These are phyloP conservation scores for Penicillium pancosmium DNA, from an alignment of 495 filamentous ascomycete species.

Conservation along the genomic window DNA sequence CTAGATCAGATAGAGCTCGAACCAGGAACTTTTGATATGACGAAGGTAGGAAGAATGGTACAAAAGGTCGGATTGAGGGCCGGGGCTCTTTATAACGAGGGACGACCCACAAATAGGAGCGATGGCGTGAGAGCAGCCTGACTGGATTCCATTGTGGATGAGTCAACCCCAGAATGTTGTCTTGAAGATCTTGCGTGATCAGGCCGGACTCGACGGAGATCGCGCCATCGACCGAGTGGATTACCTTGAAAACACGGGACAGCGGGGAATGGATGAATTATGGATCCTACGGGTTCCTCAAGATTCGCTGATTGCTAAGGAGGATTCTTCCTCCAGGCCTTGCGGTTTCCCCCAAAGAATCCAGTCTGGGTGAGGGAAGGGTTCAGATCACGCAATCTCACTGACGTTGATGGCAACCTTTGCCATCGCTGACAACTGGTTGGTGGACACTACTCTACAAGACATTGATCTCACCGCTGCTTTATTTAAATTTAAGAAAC, in stretches of 20 bases:
- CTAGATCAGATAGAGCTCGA: neutral
- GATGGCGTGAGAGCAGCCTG: constrained; percentile 3
- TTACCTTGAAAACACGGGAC: constrained; percentile 21
- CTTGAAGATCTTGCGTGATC: constrained; percentile 24
- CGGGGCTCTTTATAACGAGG: neutral
- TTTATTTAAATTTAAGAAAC: neutral
- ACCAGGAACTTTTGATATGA: constrained; percentile 3
- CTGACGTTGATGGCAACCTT: constrained; percentile 33
- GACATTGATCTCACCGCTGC: neutral
- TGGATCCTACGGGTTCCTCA: neutral
- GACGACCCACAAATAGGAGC: neutral
- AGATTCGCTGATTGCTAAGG: constrained; percentile 4
- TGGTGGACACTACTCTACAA: neutral
- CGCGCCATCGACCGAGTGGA: constrained; percentile 36
- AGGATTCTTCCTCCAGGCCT: neutral
- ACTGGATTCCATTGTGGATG: constrained; percentile 9
- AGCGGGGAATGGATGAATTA: constrained; percentile 2
- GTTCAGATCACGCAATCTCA: constrained; percentile 26
- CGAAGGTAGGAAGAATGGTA: constrained; percentile 14
- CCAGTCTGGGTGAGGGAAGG: neutral
- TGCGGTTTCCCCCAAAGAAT: neutral
- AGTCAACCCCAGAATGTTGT: constrained; percentile 24
- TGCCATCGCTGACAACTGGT: constrained; percentile 13
- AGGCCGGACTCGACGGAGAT: constrained; percentile 25
- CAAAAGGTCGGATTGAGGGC: constrained; percentile 10